Base-by-base conservation (phyloP, 768 basidiomycete species). In the Lactarius hengduanensis region DNA sequence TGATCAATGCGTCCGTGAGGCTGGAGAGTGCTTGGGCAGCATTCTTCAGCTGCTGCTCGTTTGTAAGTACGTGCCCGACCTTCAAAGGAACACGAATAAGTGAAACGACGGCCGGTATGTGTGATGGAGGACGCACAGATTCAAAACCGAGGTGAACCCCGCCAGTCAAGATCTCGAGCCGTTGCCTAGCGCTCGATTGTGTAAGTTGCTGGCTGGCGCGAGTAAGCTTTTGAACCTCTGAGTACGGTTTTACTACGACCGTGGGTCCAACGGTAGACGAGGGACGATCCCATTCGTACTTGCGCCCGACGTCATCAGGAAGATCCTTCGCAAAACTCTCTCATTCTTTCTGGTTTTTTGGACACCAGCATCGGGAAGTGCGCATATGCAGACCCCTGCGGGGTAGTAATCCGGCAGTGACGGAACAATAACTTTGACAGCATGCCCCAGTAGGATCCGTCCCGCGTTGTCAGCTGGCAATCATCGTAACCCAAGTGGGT, bases 341-440 rank as follows among this genome's bases (percentile, higher is more conserved):
- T 73, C 80, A 87, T 82, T 69, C 76, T 20, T 73, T n/a, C 72
- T 38, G 92, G 91, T n/a, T n/a, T n/a, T n/a, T n/a, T n/a, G n/a
- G n/a, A n/a, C 4, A 83, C 84, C 72, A 89, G 72, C 82, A 95
- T 89, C 11, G 93, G 92, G 82, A 94, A 94, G 72, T 89, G 87
- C 1, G 85, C 90, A 71, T 91, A 91, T 3, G 81, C 81, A 13
- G 86, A 89, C 18, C 83, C n/a, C 81, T 28, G 80, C 77, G 13
- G 85, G 83, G 75, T 89, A 94, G 68, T 88, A 80, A 26, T 86
- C 77, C 0, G 91, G 91, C 36, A 94, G 22, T 84, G 85, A 57
- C 84, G 81, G 81, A 89, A 88, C 61, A 94, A 81, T 32, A 94
- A 78, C 71, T 85, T 89, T 18, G 84, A 85, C 66, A 94, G 80